Conservation (phyloP, 106 monocot species). For the Amphibolis antarctica region DNA sequence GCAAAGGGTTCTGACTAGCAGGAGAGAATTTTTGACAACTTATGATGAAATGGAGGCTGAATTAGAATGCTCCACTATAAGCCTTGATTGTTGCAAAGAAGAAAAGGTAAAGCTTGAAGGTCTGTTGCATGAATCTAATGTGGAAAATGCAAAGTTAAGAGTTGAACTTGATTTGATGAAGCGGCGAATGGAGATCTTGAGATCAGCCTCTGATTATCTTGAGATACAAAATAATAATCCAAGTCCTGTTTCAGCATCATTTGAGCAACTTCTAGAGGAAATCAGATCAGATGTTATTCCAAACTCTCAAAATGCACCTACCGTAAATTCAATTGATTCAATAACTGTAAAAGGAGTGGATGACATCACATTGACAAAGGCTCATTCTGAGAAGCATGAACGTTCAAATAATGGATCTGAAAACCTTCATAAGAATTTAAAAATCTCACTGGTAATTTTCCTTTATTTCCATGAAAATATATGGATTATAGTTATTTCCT, state of each 20-base stretch:
- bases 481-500: not conserved
- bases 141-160: constrained; percentile 52
- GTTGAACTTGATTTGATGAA: constrained; percentile 91
- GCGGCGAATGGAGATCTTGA: constrained; percentile 64
- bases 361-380: not conserved
- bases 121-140: constrained; percentile 65
- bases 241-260: constrained; percentile 25
- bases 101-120: constrained; percentile 72
- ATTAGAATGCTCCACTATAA: constrained; percentile 66
- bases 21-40: constrained; percentile 51
- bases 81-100: constrained; percentile 84
- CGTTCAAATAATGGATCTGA: not conserved
- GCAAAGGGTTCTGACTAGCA: constrained; percentile 32
- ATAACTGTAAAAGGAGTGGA: constrained; percentile 5
- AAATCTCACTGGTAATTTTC: constrained; percentile 6
- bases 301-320: constrained; percentile 7
- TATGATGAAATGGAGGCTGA: constrained; percentile 79
- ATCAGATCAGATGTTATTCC: constrained; percentile 10
- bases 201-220: constrained; percentile 24
- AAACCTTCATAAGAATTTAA: not conserved
- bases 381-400: not conserved
- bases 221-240: constrained; percentile 15
- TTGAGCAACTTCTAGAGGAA: constrained; percentile 48
- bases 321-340: not conserved
- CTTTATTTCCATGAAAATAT: not conserved